Percentiles rank a stretch among this genome's conserved stretches.
phyloP scores from a whole-genome alignment of 1,284 basidiomycete species.

The Trametes versicolor region DNA sequence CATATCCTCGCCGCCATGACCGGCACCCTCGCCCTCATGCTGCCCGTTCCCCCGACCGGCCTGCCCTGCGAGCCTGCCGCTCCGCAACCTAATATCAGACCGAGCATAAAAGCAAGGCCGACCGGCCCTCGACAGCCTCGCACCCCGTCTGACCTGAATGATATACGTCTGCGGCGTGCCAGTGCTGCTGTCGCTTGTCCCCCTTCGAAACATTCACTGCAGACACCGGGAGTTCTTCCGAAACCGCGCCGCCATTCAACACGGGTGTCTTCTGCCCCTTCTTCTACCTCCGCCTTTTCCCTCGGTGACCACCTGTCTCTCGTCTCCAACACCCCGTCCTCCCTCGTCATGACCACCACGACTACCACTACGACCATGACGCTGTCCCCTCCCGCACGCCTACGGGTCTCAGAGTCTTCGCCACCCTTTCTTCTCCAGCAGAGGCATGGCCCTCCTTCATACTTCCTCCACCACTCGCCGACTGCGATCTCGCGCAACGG shows the following conservation, averaged over 20 bases:
- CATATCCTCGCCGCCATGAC: slow-evolving; percentile 12
- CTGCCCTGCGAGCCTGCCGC: slow-evolving; percentile 15
- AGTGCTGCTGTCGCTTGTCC: slow-evolving; percentile 27
- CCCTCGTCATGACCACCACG: slow-evolving; percentile 28
- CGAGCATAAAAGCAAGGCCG: slow-evolving; percentile 19
- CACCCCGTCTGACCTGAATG: slow-evolving; percentile 29
- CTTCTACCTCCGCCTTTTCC: slow-evolving; percentile 26
- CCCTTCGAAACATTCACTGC: slow-evolving; percentile 30
- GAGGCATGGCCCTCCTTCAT: slow-evolving; percentile 21
- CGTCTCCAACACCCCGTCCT: slow-evolving; percentile 18
- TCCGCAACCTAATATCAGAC: slow-evolving; percentile 13
- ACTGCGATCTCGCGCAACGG: slow-evolving; percentile 7
- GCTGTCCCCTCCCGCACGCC: slow-evolving; percentile 14
- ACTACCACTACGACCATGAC: slow-evolving; percentile 24
- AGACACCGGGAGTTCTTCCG: slow-evolving; percentile 28
- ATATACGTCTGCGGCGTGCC: slow-evolving; percentile 30
- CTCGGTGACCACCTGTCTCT: slow-evolving; percentile 9
- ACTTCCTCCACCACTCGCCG: slow-evolving; percentile 29
- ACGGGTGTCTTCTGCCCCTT: slow-evolving; percentile 23
- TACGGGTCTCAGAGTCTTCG: slow-evolving; percentile 19
- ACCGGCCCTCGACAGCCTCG: slow-evolving; percentile 26
- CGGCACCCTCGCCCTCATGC: slow-evolving; percentile 19
- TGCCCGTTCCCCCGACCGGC: slow-evolving; percentile 16
- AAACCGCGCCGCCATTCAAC: slow-evolving; percentile 28
- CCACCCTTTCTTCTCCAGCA: slow-evolving; percentile 25